Base-by-base conservation (phyloP, 2,329 filamentous ascomycete species). In the Pseudopyrenochaeta lycopersici region DNA sequence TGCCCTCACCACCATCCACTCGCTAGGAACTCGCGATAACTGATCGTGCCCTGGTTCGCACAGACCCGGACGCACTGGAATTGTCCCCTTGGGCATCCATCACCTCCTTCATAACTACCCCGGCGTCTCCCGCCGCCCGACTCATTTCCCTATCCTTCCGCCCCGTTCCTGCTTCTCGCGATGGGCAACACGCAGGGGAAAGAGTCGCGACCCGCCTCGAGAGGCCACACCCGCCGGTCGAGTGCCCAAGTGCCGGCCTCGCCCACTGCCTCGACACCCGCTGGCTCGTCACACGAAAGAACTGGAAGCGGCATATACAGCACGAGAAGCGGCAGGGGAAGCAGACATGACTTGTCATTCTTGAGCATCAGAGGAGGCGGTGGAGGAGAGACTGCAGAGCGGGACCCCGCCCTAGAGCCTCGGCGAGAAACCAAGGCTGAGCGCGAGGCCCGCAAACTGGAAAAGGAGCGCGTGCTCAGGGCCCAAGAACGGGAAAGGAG, bases 401-500 rank as follows among this genome's bases (percentile, higher is more conserved):
- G 81, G 65, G 82, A 85, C 60, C 71, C 78, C 11, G 73, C 78
- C 6, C 73, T 82, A 2, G 85, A 88, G 65, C 78, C 82, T 36
- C 88, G 92, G 52, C 86, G 91, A 53, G 94, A 98, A 78, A 97
- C 92, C 7, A 93, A 89, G 71, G 91, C 94, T 65, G 95, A 98
- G 77, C 86, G 92, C 36, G 95, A 99, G 74, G 92, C 92, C 17
- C 85, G 94, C 58, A 90, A 89, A 58, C 79, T 92, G 49, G 94
- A 97, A 74, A 90, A 88, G 68, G 94, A 98, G 75, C 87, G 91
- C 40, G 80, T 84, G 14, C 83, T 85, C 32, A 84, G 95, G 52
- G 78, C 89, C 38, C 92, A 92, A 74, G 95, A 99, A 74, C 86
- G 95, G 42, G 93, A 97, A 75, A 85, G 90, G 62, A 99, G 95